Conservation (phyloP, 805 yeast genomes). For the Myxozyma geophila region DNA sequence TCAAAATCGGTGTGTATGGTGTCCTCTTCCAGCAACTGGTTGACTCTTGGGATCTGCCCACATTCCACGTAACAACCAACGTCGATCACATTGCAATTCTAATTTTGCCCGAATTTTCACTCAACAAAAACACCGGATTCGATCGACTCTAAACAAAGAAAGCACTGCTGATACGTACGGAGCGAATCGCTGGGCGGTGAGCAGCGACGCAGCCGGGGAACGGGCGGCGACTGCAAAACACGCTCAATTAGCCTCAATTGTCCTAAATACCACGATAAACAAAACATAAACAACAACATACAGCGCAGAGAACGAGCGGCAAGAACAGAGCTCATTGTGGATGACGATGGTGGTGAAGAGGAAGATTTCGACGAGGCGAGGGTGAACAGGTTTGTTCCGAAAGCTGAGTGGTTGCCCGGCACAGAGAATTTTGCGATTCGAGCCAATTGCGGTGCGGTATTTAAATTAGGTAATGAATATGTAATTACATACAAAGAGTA, state of each 20-base stretch:
- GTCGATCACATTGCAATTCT: not conserved
- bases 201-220: slow-evolving; percentile 30
- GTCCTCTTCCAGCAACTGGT: not conserved
- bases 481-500: not conserved
- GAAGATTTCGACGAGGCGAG: not conserved
- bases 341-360: not conserved
- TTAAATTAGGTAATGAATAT: not conserved
- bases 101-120: not conserved
- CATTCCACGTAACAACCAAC: not conserved
- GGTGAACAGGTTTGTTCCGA: not conserved
- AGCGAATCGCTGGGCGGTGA: slow-evolving; percentile 31
- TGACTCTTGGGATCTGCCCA: not conserved
- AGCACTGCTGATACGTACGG: slow-evolving; percentile 27
- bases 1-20: not conserved
- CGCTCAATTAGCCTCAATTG: slow-evolving; percentile 1
- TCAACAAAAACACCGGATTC: not conserved
- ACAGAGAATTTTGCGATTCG: slow-evolving; percentile 1
- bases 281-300: slow-evolving; percentile 11
- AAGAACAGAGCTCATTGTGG: slow-evolving; percentile 33
- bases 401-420: slow-evolving; percentile 3
- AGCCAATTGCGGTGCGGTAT: slow-evolving; percentile 8
- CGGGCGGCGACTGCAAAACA: slow-evolving; percentile 23
- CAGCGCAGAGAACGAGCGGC: slow-evolving; percentile 32
- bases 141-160: not conserved
- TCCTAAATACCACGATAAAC: not conserved